Evolutionary conservation across 164 flowering plant species (phyloP).

Genomic region (Protea cynaroides): DNA sequence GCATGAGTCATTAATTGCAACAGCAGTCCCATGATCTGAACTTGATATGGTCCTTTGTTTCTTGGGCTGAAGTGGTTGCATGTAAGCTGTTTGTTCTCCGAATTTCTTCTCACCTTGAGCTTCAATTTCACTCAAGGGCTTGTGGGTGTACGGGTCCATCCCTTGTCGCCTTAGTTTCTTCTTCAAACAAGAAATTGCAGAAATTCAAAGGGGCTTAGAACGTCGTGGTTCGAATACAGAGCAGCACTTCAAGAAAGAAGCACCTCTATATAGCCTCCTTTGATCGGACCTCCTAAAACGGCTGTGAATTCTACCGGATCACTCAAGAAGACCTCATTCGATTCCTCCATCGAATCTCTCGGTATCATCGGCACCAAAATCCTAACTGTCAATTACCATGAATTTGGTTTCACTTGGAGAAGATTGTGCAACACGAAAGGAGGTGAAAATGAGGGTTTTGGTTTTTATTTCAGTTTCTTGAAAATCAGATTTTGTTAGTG

Average conservation of each 20-base stretch:
- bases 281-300: constrained; percentile 35
- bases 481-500: too few species aligned
- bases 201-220: constrained; percentile 80
- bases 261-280: constrained; percentile 21
- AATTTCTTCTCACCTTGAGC: constrained; percentile 18
- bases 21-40: too few species aligned
- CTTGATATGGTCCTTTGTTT: constrained; percentile 7
- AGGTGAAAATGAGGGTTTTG: too few species aligned
- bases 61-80: constrained; percentile 12
- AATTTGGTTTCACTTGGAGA: too few species aligned
- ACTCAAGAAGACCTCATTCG: constrained; percentile 78
- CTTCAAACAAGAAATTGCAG: constrained; percentile 83
- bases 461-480: too few species aligned
- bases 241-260: constrained; percentile 29
- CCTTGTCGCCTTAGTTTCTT: constrained; percentile 80
- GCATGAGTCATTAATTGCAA: constrained; percentile 11
- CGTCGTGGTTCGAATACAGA: constrained; percentile 55
- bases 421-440: too few species aligned
- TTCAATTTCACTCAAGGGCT: constrained; percentile 39
- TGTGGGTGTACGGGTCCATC: constrained; percentile 80
- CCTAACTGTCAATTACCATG: too few species aligned
- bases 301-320: constrained; percentile 77
- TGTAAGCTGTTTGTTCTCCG: constrained; percentile 6
- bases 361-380: constrained; percentile 44
- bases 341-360: constrained; percentile 56